A percentile compares a stretch with the other conserved stretches of the same genome.
These are phyloP conservation scores for Nannizziopsis barbatae DNA, from an alignment of 2,329 filamentous ascomycete species.

Conservation along the genomic window DNA sequence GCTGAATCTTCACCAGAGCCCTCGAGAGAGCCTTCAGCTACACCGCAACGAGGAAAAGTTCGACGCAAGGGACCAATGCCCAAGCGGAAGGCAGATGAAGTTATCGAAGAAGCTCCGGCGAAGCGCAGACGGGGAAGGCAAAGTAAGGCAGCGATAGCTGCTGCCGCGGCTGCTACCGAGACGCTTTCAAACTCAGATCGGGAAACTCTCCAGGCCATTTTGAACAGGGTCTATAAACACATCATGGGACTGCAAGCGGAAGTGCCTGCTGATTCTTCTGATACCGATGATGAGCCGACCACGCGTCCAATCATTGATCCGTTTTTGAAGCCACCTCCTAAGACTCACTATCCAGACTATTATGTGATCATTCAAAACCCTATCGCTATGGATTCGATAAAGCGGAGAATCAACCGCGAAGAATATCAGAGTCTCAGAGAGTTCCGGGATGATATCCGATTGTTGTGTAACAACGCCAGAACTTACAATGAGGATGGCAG, in stretches of 20 bases:
- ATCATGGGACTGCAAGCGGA: constrained; percentile 79
- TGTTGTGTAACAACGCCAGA: constrained; percentile 81
- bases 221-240: constrained; percentile 65
- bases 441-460: constrained; percentile 68
- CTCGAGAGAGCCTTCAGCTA: constrained; percentile 77
- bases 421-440: constrained; percentile 75
- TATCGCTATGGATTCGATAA: constrained; percentile 92
- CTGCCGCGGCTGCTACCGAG: constrained; percentile 31
- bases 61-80: constrained; percentile 69
- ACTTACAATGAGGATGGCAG: constrained; percentile 96
- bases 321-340: constrained; percentile 83
- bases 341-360: constrained; percentile 85
- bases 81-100: constrained; percentile 77
- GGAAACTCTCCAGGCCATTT: constrained; percentile 63
- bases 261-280: constrained; percentile 42
- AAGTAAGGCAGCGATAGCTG: constrained; percentile 44
- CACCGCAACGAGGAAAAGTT: constrained; percentile 56
- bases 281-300: constrained; percentile 42
- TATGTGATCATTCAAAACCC: constrained; percentile 85
- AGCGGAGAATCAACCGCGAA: constrained; percentile 89
- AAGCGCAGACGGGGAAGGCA: constrained; percentile 68
- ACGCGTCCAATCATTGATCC: constrained; percentile 82
- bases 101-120: constrained; percentile 63
- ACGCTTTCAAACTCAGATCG: constrained; percentile 60
- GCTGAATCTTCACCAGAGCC: constrained; percentile 61